Evolutionary conservation across 352 stramenopile species (phyloP), one percentile per base, ranked within the genome.

Genomic region (Pythium apleroticum): DNA sequence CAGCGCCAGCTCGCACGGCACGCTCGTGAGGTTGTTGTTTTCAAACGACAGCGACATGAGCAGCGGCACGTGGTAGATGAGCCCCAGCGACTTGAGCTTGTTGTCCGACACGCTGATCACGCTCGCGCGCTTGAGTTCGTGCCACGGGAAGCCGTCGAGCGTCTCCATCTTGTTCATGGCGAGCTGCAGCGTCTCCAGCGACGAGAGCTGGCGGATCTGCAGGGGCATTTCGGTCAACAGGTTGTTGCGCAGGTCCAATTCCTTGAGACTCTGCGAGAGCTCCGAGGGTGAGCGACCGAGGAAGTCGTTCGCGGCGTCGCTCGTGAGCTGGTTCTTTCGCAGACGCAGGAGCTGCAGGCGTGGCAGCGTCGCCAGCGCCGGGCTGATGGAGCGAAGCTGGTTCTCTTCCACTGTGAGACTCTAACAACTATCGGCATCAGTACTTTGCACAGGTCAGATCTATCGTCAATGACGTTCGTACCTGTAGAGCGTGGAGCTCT

Each of bases 21-120:
- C 74, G 14, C 72, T 65, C 8, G 63, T 72, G 28, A 96, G 68
- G 48, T 84, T 93, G 61, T 95, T 97, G 75, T 94, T 96, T 68
- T 94, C 83, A 43, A 96, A 83, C 30, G 82, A 88, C 20, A 97
- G 72, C 39, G 83, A 92, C 28, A 75, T 72, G 19, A 97, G 73
- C 12, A 59, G 52, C 27, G 88, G 81, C 0, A 63, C 59, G n/a
- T 84, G 60, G 65, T 89, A 91, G 30, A 95, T 82, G 0, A 67
- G 66, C 22, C 84, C 81, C 14, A 96, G 72, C 12, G 79, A 86
- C 0, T 67, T 67, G 24, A 96, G 66, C 57, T 86, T 87, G 72
- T 95, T 95, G 63, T 94, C 84, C 15, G 85, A 89, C 43, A 91
- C 30, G 48, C 82, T 93, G 30, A 89, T 10, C n/a, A 92, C 72